Conservation (phyloP, 768 basidiomycete genomes). For the Fomitopsis serialis region DNA sequence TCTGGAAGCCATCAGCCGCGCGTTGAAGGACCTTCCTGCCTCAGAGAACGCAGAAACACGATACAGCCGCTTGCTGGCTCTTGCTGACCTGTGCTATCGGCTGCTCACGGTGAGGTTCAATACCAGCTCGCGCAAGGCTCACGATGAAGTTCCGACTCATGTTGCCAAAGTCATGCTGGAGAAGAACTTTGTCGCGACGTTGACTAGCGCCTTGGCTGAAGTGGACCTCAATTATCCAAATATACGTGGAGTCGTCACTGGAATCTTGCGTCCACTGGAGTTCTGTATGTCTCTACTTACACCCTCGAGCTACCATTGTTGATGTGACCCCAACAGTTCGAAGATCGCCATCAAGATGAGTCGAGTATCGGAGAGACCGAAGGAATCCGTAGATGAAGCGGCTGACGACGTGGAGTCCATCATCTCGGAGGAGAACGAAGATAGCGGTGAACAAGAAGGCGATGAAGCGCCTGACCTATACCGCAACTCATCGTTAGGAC, state of each 20-base stretch:
- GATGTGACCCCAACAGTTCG: conserved; percentile 23
- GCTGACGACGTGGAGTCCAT: conserved; percentile 41
- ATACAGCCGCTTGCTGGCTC: conserved; percentile 84
- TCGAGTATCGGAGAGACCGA: conserved; percentile 60
- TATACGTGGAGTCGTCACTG: conserved; percentile 78
- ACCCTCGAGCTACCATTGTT: no score
- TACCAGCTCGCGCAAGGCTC: conserved; percentile 43
- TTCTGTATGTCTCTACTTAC: conserved; percentile 87
- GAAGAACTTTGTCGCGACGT: conserved; percentile 87
- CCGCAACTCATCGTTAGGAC: conserved; percentile 92
- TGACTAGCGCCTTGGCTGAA: conserved; percentile 86
- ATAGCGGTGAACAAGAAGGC: conserved; percentile 46
- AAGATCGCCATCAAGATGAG: conserved; percentile 99
- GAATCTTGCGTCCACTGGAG: conserved; percentile 85
- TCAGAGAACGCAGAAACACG: conserved; percentile 58
- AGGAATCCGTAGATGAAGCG: conserved; percentile 47
- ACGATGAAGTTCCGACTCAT: conserved; percentile 78
- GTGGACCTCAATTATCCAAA: conserved; percentile 96
- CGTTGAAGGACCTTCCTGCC: conserved; percentile 72
- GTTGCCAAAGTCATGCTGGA: conserved; percentile 98
- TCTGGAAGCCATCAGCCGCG: conserved; percentile 80
- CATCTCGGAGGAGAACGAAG: conserved; percentile 41
- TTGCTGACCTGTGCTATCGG: conserved; percentile 84
- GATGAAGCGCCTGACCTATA: conserved; percentile 92
- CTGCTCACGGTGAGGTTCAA: conserved; percentile 78